Evolutionary conservation across 208 protist genomes (phyloP), one percentile per base, ranked within the genome.

Genomic region (Naegleria fowleri): DNA sequence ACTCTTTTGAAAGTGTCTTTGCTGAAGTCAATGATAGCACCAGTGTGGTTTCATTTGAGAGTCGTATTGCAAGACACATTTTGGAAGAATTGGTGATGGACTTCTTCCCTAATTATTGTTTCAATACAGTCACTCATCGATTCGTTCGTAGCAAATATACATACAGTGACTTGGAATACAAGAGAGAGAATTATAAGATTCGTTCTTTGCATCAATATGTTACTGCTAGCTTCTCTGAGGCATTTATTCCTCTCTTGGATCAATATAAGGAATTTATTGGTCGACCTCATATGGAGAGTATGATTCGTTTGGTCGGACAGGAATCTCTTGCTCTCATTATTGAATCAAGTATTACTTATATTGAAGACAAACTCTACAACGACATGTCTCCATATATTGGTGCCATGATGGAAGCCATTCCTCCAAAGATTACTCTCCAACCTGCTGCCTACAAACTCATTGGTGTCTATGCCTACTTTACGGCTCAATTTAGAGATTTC

Each of bases 71-170:
- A 58, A 83, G 93, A 16, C 95, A 96, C 43, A 90, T 91, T 38
- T 59, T 41, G 5, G 59, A 90, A 39, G 94, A 96, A 92, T 36
- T 95, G 3, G 41, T 94, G n/a, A 84, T 48, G 13, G 95, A 96
- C 87, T 92, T 96, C 51, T 83, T 94, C 40, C 93, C 94, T 33
- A 96, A 96, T 90, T 95, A 87, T 67, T 92, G 52, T 22, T 96
- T 91, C 92, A 95, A 95, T 55, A 83, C 86, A 4, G 88, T 92
- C 19, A 95, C 93, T 22, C 67, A 93, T 52, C 88, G 93, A 75
- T 96, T 96, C 52, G 36, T 95, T 15, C 89, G 90, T 5, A 91
- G 90, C 36, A 90, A 92, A 5, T 43, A 92, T 7, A 11, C 88
- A 85, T 88, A 83, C 2, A 91, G 91, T 39, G 88, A 40, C 1